Conservation (phyloP, 176 grass and related monocot species). For the Otatea glauca region DNA sequence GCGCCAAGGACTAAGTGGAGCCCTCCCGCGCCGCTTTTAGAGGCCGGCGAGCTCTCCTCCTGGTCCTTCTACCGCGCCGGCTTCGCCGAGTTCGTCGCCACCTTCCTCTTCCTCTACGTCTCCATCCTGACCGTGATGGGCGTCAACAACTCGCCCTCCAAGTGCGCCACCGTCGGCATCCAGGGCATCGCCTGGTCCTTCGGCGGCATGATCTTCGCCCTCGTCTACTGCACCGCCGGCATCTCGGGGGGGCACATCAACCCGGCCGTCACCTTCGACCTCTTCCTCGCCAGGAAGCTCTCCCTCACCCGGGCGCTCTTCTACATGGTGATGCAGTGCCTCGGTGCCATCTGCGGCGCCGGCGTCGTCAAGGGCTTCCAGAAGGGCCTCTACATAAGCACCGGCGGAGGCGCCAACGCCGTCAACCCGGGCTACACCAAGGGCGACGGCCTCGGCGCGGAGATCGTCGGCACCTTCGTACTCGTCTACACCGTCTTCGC, state of each 20-base stretch:
- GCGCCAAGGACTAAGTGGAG: slow-evolving; percentile 38
- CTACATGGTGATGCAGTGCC: too few species aligned
- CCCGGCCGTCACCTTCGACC: too few species aligned
- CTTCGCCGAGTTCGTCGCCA: slow-evolving; percentile 96
- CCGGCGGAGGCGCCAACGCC: slow-evolving; percentile 74
- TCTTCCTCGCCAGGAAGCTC: too few species aligned
- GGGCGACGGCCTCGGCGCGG: slow-evolving; percentile 60
- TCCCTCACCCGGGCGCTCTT: too few species aligned
- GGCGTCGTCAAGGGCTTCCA: too few species aligned
- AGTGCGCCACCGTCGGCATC: slow-evolving; percentile 81
- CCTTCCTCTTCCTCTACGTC: slow-evolving; percentile 98
- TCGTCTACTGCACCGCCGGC: slow-evolving; percentile 96
- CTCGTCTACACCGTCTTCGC: slow-evolving; percentile 98
- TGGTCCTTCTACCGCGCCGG: slow-evolving; percentile 98
- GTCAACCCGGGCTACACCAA: slow-evolving; percentile 69
- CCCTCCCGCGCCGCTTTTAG: slow-evolving; percentile 78
- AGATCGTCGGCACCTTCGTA: slow-evolving; percentile 98
- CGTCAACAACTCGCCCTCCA: slow-evolving; percentile 48
- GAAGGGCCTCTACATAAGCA: slow-evolving; percentile 44
- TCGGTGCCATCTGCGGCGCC: slow-evolving; percentile 77
- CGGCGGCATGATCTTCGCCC: slow-evolving; percentile 93
- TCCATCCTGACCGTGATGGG: slow-evolving; percentile 93
- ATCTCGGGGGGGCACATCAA: slow-evolving; percentile 55
- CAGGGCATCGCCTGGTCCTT: slow-evolving; percentile 96
- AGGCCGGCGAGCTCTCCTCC: slow-evolving; percentile 79